A percentile compares a stretch with the other conserved stretches of the same genome.
Conservation (phyloP, 2,329 filamentous ascomycete species). For the Alternaria incomplexa region DNA sequence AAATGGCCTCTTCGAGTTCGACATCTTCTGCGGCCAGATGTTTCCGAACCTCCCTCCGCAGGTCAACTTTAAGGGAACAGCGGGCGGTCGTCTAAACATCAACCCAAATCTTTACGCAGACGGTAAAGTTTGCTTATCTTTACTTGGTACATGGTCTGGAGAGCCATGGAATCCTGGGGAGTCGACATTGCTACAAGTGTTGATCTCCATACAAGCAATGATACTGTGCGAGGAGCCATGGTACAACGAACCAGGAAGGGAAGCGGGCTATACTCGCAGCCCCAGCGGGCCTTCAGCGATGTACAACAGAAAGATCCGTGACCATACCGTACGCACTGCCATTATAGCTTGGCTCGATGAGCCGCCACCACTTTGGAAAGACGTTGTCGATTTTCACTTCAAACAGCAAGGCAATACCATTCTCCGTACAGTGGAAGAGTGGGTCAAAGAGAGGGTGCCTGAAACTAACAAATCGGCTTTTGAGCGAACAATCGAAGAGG, state of each 20-base stretch:
- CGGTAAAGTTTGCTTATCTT: constrained; percentile 49
- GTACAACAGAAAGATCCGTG: constrained; percentile 37
- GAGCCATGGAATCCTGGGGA: constrained; percentile 53
- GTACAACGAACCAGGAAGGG: constrained; percentile 60
- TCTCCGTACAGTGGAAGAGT: constrained; percentile 27
- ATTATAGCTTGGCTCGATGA: constrained; percentile 44
- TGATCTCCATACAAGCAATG: constrained; percentile 65
- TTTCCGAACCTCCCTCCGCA: constrained; percentile 55
- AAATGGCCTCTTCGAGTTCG: constrained; percentile 62
- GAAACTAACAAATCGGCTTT: not conserved
- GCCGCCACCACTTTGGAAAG: constrained; percentile 26
- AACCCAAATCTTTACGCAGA: constrained; percentile 61
- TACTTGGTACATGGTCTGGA: constrained; percentile 51
- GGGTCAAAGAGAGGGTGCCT: constrained; percentile 13
- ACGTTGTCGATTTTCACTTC: constrained; percentile 35
- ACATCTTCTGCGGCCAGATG: constrained; percentile 52
- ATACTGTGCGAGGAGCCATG: constrained; percentile 61
- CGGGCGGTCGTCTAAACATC: constrained; percentile 48
- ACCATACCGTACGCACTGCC: constrained; percentile 38
- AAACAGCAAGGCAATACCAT: constrained; percentile 30
- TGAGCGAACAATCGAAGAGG: not conserved
- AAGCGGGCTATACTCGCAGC: constrained; percentile 14
- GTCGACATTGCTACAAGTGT: constrained; percentile 60
- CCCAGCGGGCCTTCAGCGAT: constrained; percentile 11
- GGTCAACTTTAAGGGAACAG: constrained; percentile 56